phyloP scores from a whole-genome alignment of 306 rosid genomes.

The Canavalia ensiformis region DNA sequence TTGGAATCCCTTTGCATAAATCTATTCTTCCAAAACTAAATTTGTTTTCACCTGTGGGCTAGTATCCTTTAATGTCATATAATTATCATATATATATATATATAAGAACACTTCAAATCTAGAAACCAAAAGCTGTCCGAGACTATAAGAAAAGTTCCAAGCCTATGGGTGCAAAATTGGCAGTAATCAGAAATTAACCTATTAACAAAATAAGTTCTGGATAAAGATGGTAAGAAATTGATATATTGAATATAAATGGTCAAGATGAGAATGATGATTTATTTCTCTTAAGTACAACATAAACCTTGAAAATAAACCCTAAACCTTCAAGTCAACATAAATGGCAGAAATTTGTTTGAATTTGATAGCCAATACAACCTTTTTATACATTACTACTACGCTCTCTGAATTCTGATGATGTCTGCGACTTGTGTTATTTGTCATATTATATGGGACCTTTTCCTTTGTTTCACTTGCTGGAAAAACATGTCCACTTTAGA shows the following conservation, averaged over 20 bases:
- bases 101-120: neutral
- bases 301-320: neutral
- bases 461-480: constrained; percentile 2
- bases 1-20: neutral
- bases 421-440: neutral
- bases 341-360: neutral
- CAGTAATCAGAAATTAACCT: neutral
- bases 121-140: neutral
- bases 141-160: neutral
- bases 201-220: neutral
- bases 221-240: neutral
- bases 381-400: neutral
- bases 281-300: neutral
- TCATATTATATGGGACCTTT: neutral
- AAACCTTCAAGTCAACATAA: neutral
- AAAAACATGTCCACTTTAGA: neutral
- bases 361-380: constrained; percentile 6
- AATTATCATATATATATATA: neutral
- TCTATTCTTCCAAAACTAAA: neutral
- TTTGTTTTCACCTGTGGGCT: neutral
- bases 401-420: neutral
- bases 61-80: neutral
- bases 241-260: neutral
- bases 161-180: neutral
- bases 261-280: neutral